Conservation (phyloP, 805 yeast genomes). For the Ogataea neopini region DNA sequence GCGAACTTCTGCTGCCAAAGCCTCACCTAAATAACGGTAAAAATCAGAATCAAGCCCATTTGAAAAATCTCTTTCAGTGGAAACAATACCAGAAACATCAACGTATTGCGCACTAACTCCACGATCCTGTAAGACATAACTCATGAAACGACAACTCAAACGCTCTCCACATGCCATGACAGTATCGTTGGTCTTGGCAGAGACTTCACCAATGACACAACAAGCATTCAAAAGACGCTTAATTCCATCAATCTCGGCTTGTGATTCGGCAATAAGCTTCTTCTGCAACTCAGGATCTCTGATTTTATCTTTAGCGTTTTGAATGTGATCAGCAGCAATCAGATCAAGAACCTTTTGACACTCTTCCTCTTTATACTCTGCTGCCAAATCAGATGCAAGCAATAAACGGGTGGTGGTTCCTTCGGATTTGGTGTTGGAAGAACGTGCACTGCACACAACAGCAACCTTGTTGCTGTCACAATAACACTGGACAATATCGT, state of each 20-base stretch:
- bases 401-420: conserved; percentile 92
- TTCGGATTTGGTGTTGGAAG: conserved; percentile 86
- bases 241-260: conserved; percentile 65
- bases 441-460: conserved; percentile 94
- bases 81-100: conserved; percentile 74
- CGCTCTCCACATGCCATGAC: conserved; percentile 95
- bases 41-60: conserved; percentile 67
- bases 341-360: conserved; percentile 60
- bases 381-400: conserved; percentile 78
- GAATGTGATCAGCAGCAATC: conserved; percentile 75
- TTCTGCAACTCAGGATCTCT: conserved; percentile 45
- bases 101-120: conserved; percentile 79
- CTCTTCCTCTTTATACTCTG: conserved; percentile 52
- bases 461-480: conserved; percentile 68
- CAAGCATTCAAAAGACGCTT: conserved; percentile 80
- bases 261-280: conserved; percentile 58
- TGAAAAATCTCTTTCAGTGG: conserved; percentile 54
- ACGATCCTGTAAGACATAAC: conserved; percentile 78
- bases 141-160: conserved; percentile 85
- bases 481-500: conserved; percentile 75
- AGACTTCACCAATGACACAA: conserved; percentile 86
- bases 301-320: conserved; percentile 64
- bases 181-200: conserved; percentile 82
- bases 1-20: conserved; percentile 51
- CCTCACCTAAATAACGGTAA: conserved; percentile 54